Conservation (phyloP, 2,329 filamentous ascomycete genomes). For the Talaromyces sp. region DNA sequence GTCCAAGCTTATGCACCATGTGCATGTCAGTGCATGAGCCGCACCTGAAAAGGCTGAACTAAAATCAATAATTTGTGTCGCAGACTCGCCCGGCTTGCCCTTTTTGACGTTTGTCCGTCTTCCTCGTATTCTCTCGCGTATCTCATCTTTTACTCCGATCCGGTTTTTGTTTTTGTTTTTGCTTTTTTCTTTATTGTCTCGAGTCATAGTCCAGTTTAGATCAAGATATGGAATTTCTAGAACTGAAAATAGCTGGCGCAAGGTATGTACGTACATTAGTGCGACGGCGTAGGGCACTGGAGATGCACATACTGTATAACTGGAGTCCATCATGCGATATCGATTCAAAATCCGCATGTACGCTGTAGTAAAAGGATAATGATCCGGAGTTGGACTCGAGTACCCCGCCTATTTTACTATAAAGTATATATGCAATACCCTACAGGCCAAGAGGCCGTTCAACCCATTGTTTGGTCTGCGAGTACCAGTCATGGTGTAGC, state of each 20-base stretch:
- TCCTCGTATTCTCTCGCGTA: not conserved
- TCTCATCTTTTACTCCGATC: conserved; percentile 1
- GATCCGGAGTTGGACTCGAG: not conserved
- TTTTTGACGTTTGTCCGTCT: not conserved
- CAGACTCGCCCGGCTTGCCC: not conserved
- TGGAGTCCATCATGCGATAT: not conserved
- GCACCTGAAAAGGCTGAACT: not conserved
- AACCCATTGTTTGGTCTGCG: not conserved
- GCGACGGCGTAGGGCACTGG: not conserved
- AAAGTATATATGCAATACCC: too few species aligned
- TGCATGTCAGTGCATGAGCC: conserved; percentile 1
- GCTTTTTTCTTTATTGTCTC: not conserved
- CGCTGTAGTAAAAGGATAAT: not conserved
- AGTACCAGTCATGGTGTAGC: not conserved
- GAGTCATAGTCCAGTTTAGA: not conserved
- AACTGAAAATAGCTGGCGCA: not conserved
- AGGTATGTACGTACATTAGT: not conserved
- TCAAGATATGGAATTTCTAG: not conserved
- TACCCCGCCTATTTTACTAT: not conserved
- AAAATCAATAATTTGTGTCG: not conserved
- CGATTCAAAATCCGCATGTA: not conserved
- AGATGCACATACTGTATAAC: not conserved
- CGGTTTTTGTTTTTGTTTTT: not conserved
- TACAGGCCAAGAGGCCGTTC: not conserved
- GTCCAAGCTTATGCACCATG: not conserved